Percentiles rank a stretch among this genome's conserved stretches.
These are phyloP conservation scores for Prunus mume DNA, from an alignment of 306 rosid species.

Conservation along the genomic window DNA sequence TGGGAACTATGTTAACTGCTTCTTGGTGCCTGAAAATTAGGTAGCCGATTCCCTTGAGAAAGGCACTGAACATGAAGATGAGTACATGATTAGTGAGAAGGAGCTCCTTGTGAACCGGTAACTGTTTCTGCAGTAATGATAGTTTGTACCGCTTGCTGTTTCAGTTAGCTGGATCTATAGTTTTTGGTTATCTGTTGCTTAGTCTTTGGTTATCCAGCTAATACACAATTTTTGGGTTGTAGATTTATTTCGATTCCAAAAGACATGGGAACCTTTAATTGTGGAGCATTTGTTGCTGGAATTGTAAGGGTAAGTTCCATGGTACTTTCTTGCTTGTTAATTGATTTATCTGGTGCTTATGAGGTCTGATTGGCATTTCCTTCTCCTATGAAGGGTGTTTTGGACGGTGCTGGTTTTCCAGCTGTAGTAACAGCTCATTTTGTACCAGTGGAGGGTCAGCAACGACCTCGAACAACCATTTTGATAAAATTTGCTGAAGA, in stretches of 20 bases:
- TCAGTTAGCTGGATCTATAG: conserved; percentile 3
- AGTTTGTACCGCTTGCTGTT: neutral
- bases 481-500: conserved; percentile 91
- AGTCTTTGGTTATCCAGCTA: conserved; percentile 5
- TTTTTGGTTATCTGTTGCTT: neutral
- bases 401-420: conserved; percentile 93
- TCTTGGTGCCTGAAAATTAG: conserved; percentile 37
- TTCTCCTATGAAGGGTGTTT: conserved; percentile 65
- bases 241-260: conserved; percentile 96
- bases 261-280: conserved; percentile 98
- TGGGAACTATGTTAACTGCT: conserved; percentile 14
- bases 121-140: neutral
- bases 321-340: neutral
- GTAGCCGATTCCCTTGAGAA: conserved; percentile 98
- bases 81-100: conserved; percentile 97
- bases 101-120: conserved; percentile 98
- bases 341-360: conserved; percentile 16
- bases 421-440: conserved; percentile 99
- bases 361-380: conserved; percentile 23
- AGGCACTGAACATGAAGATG: conserved; percentile 99
- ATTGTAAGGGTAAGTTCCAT: conserved; percentile 73
- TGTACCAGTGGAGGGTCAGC: conserved; percentile 98
- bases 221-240: conserved; percentile 26
- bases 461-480: conserved; percentile 92
- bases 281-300: conserved; percentile 99